phyloP scores from a whole-genome alignment of 768 basidiomycete genomes.

The Cyclocybe aegerita region DNA sequence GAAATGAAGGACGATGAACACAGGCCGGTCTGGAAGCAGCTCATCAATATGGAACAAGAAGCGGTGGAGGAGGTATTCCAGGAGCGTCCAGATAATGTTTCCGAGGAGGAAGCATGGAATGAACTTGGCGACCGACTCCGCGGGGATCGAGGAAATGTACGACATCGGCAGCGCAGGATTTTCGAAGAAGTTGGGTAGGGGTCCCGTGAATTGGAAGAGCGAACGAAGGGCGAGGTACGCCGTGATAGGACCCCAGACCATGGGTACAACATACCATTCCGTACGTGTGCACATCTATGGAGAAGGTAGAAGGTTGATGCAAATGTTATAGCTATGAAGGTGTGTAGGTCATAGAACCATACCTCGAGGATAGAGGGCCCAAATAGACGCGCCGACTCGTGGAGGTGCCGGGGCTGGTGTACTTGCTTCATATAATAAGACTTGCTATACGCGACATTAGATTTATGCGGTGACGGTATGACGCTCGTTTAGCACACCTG shows the following conservation, averaged over 20 bases:
- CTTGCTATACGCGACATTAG: constrained; percentile 53
- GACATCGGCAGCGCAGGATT: constrained; percentile 57
- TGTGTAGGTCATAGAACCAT: constrained; percentile 9
- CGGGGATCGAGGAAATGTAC: constrained; percentile 46
- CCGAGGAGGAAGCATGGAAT: constrained; percentile 76
- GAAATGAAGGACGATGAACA: constrained; percentile 86
- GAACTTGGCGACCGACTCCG: constrained; percentile 51
- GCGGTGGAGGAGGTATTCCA: constrained; percentile 92
- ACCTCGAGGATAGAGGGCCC: constrained; percentile 82
- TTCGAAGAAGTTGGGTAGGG: constrained; percentile 61
- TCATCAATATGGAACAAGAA: constrained; percentile 97
- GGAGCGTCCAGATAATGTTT: constrained; percentile 88
- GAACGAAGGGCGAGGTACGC: constrained; percentile 79
- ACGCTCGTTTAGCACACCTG: constrained; percentile 45
- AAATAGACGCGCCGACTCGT: constrained; percentile 85
- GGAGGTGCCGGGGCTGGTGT: constrained; percentile 90
- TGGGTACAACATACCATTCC: constrained; percentile 90
- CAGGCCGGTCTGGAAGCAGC: constrained; percentile 77
- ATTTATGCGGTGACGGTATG: not conserved
- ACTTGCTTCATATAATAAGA: constrained; percentile 95
- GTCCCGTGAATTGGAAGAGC: constrained; percentile 74
- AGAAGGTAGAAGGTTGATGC: not conserved
- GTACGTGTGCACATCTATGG: constrained; percentile 77
- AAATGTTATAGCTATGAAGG: constrained; percentile 1
- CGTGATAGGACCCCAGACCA: constrained; percentile 89